A percentile compares a stretch with the other conserved stretches of the same genome.
Conservation (phyloP, 106 monocot species). For the Vanilla planifolia region DNA sequence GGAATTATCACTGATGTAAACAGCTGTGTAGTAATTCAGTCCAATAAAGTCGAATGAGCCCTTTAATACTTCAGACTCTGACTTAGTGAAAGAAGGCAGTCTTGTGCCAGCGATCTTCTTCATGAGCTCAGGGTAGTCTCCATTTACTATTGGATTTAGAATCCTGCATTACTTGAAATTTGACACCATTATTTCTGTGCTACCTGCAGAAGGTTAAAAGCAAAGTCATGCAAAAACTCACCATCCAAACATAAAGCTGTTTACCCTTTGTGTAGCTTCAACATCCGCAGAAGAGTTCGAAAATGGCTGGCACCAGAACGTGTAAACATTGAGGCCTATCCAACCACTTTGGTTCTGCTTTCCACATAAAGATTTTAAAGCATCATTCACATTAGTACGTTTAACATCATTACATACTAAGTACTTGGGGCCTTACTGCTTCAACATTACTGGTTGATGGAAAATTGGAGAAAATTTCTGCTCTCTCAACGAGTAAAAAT, state of each 20-base stretch:
- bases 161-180: slow-evolving; percentile 12
- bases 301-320: slow-evolving; percentile 27
- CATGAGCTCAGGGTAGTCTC: slow-evolving; percentile 49
- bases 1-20: slow-evolving; percentile 18
- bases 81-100: slow-evolving; percentile 27
- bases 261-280: slow-evolving; percentile 48
- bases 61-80: slow-evolving; percentile 15
- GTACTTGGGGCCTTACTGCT: background rate
- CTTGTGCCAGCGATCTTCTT: slow-evolving; percentile 23
- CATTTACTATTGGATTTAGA: slow-evolving; percentile 25
- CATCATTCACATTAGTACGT: background rate
- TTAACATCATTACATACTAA: background rate
- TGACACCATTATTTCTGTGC: background rate
- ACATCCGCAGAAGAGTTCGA: slow-evolving; percentile 43
- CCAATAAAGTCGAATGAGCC: slow-evolving; percentile 49
- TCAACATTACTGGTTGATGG: background rate
- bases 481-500: no score
- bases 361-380: slow-evolving; percentile 9
- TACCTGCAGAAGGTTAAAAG: background rate
- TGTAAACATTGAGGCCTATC: slow-evolving; percentile 56
- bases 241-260: slow-evolving; percentile 47
- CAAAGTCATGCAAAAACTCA: slow-evolving; percentile 10
- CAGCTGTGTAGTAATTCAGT: slow-evolving; percentile 27
- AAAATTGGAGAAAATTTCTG: background rate
- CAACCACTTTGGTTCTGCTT: slow-evolving; percentile 33